Conservation (phyloP, 129 eudicot genomes). For the Glebionis coronaria region DNA sequence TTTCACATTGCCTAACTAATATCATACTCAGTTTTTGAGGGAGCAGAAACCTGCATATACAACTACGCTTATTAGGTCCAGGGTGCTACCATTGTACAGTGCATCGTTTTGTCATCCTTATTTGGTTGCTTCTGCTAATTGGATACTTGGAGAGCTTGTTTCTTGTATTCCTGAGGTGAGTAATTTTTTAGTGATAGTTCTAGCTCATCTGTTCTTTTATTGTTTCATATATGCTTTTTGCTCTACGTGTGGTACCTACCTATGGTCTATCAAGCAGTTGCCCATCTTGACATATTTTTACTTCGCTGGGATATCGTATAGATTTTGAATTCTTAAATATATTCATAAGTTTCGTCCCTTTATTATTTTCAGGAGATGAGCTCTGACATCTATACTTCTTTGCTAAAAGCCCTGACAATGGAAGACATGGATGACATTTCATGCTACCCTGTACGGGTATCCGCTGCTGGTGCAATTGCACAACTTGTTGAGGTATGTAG, state of each 20-base stretch:
- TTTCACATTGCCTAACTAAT: background rate
- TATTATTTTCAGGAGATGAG: conserved; percentile 59
- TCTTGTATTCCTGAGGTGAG: conserved; percentile 65
- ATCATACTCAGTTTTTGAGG: conserved; percentile 48
- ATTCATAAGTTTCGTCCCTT: background rate
- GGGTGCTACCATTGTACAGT: conserved; percentile 61
- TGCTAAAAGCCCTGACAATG: conserved; percentile 56
- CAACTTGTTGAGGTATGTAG: conserved; percentile 65
- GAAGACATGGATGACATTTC: conserved; percentile 47
- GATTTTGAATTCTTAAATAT: background rate
- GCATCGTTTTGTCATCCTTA: conserved; percentile 47
- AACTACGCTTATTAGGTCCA: conserved; percentile 41
- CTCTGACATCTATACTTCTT: conserved; percentile 49
- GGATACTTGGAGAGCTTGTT: conserved; percentile 79
- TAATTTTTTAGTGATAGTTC: background rate
- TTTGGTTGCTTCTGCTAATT: conserved; percentile 71
- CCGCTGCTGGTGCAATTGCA: conserved; percentile 75
- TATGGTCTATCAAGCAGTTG: too few species aligned
- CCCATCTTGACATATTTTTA: background rate
- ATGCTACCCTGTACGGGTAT: conserved; percentile 64
- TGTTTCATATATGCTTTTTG: conserved; percentile 7
- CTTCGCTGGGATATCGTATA: background rate
- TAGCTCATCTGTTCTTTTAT: conserved; percentile 11
- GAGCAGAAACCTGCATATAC: conserved; percentile 62
- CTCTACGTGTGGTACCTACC: too few species aligned